Percentiles rank a stretch among this genome's conserved stretches.
These are phyloP conservation scores for Bonia amplexicaulis DNA, from an alignment of 176 grass and related monocot genomes.

Conservation along the genomic window DNA sequence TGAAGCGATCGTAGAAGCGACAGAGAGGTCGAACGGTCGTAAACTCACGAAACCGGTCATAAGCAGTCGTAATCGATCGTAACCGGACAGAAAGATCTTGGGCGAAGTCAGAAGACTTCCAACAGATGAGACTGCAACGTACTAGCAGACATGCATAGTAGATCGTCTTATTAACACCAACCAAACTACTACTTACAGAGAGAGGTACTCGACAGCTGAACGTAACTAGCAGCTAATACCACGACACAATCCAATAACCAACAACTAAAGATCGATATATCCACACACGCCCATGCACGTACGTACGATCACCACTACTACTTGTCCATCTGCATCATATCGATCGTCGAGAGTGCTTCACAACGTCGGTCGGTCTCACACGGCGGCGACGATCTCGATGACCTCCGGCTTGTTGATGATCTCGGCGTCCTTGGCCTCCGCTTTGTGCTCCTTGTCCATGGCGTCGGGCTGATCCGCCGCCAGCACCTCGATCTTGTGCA, in stretches of 20 bases:
- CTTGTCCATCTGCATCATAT: neutral
- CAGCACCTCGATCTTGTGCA: conserved; percentile 50
- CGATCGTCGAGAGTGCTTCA: neutral
- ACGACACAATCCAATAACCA: neutral
- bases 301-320: neutral
- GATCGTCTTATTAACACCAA: conserved; percentile 22
- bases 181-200: neutral
- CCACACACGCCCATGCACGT: neutral
- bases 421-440: neutral
- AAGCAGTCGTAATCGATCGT: too few relatives aligned
- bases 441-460: conserved; percentile 14
- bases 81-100: too few relatives aligned
- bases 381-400: conserved; percentile 42
- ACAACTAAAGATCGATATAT: neutral
- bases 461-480: neutral
- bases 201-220: neutral
- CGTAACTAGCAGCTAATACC: neutral
- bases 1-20: too few relatives aligned
- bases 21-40: too few relatives aligned
- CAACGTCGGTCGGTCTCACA: conserved; percentile 1
- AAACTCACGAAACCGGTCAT: too few relatives aligned
- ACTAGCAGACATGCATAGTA: neutral
- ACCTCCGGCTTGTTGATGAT: conserved; percentile 16
- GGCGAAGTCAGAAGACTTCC: too few relatives aligned
- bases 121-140: conserved; percentile 1